Evolutionary conservation across 2,329 filamentous ascomycete species (phyloP).

Genomic region (Chaetomium sp.): DNA sequence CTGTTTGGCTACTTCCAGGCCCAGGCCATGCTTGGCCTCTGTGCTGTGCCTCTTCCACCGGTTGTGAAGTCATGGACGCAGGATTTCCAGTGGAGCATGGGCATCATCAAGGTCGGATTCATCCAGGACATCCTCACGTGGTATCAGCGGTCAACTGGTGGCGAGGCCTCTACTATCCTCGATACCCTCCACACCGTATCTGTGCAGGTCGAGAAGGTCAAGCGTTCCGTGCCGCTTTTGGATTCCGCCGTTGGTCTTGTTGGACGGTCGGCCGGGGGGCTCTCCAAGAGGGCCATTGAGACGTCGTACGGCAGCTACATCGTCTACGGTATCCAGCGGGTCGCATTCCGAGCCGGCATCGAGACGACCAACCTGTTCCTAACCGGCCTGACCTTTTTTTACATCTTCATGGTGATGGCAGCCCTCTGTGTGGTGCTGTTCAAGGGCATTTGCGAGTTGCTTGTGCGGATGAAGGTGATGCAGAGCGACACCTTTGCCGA

Average conservation of each 20-base stretch:
- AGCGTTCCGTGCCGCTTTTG: conserved; percentile 42
- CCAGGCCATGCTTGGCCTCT: conserved; percentile 81
- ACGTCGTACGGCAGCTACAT: conserved; percentile 51
- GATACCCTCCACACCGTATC: conserved; percentile 70
- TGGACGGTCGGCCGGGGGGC: conserved; percentile 47
- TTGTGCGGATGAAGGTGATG: conserved; percentile 71
- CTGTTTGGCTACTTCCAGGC: conserved; percentile 87
- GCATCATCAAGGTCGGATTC: conserved; percentile 77
- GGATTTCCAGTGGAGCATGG: conserved; percentile 92
- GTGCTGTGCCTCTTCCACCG: conserved; percentile 72
- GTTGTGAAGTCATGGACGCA: conserved; percentile 86
- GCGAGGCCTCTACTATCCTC: conserved; percentile 72
- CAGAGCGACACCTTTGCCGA: conserved; percentile 80
- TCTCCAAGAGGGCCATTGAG: conserved; percentile 44
- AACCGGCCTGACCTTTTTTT: conserved; percentile 80
- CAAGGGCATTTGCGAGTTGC: conserved; percentile 73
- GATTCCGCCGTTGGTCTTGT: conserved; percentile 42
- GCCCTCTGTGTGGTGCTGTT: conserved; percentile 70
- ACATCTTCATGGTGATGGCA: conserved; percentile 73
- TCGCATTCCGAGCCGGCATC: conserved; percentile 77
- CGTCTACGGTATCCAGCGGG: conserved; percentile 76
- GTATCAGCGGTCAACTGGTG: conserved; percentile 85
- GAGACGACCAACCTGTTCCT: conserved; percentile 85
- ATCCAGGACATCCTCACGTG: conserved; percentile 80
- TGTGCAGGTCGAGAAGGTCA: conserved; percentile 68